Conservation (phyloP, 1,139 yeast species). For the Insectozyma bohioensis region DNA sequence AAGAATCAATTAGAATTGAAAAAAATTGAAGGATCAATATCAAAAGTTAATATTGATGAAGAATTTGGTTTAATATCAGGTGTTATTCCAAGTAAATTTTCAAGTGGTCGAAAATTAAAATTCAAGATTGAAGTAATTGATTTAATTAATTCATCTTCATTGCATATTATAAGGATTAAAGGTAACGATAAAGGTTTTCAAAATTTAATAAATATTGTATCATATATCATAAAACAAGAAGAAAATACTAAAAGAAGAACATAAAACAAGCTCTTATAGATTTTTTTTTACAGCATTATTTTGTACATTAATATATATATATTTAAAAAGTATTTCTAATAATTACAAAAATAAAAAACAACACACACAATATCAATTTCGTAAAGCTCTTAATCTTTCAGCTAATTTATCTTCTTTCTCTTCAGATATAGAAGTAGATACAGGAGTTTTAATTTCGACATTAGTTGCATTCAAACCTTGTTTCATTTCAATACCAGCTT, state of each 20-base stretch:
- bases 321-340: neutral
- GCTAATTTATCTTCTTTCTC: constrained; percentile 87
- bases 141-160: constrained; percentile 42
- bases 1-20: constrained; percentile 46
- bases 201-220: constrained; percentile 52
- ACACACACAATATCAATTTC: constrained; percentile 20
- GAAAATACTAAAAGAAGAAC: constrained; percentile 19
- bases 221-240: constrained; percentile 37
- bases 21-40: constrained; percentile 51
- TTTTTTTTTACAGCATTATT: constrained; percentile 1
- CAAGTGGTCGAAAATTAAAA: constrained; percentile 48
- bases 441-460: constrained; percentile 44
- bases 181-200: constrained; percentile 72
- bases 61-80: constrained; percentile 48
- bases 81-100: constrained; percentile 46
- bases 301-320: constrained; percentile 4
- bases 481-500: constrained; percentile 91
- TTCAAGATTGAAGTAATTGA: constrained; percentile 48
- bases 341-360: neutral
- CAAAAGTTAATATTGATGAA: constrained; percentile 41
- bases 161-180: constrained; percentile 55
- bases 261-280: no score
- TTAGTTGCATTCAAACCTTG: constrained; percentile 68
- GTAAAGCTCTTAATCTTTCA: constrained; percentile 80
- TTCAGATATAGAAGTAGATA: constrained; percentile 47